Percentiles rank a stretch among this genome's conserved stretches.
Conservation (phyloP, 2,329 filamentous ascomycete species). For the Paracorniculantispora psalliotae region DNA sequence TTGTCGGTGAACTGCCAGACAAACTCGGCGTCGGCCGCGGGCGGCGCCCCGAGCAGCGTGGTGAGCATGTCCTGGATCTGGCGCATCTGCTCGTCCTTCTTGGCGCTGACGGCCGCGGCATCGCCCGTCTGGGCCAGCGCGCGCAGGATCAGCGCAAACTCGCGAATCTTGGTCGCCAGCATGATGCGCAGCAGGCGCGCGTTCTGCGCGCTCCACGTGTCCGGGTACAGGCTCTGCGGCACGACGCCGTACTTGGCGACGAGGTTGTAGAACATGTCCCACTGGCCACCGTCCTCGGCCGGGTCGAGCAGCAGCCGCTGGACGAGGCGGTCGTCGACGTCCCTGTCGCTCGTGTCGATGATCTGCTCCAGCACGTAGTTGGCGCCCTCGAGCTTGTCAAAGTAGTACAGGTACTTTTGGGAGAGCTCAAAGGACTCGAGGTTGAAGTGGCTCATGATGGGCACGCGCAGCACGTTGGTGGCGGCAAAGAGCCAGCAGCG, state of each 20-base stretch:
- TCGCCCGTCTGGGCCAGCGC: conserved; percentile 35
- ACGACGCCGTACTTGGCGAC: conserved; percentile 77
- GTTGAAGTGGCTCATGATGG: conserved; percentile 71
- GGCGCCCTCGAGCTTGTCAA: conserved; percentile 80
- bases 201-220: conserved; percentile 66
- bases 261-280: conserved; percentile 78
- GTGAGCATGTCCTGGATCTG: conserved; percentile 71
- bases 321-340: conserved; percentile 62
- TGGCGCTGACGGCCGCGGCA: conserved; percentile 35
- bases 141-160: conserved; percentile 65
- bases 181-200: conserved; percentile 62
- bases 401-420: conserved; percentile 78
- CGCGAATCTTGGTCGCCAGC: conserved; percentile 71
- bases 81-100: conserved; percentile 65
- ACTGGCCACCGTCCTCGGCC: conserved; percentile 72
- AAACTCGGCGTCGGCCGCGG: conserved; percentile 58
- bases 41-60: conserved; percentile 70
- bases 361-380: conserved; percentile 78
- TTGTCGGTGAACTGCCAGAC: conserved; percentile 59
- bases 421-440: conserved; percentile 70
- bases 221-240: conserved; percentile 69
- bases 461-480: conserved; percentile 77
- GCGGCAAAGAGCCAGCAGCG: conserved; percentile 80
- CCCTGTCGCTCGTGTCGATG: conserved; percentile 60
- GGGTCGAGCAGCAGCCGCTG: conserved; percentile 61